Conservation (phyloP, 176 grass and related monocot genomes). For the Cenchrus purpureus region DNA sequence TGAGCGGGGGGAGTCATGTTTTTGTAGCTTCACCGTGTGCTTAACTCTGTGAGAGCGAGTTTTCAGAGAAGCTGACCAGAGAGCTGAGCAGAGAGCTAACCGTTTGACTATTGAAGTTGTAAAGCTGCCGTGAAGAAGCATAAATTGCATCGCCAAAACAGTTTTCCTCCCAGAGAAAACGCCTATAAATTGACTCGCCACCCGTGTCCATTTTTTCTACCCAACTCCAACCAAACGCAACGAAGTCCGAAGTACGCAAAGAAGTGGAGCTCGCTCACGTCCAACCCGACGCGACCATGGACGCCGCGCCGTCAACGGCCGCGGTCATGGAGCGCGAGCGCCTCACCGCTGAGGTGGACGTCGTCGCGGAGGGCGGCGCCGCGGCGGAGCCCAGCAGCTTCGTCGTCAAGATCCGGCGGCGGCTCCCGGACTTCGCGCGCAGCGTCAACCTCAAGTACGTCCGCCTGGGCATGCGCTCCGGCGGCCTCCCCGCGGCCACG, state of each 20-base stretch:
- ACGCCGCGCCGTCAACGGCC: constrained; percentile 23
- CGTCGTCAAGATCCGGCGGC: constrained; percentile 72
- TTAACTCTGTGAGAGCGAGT: too few species aligned
- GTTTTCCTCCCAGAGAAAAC: background rate
- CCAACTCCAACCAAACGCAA: constrained; percentile 28
- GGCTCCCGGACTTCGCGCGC: constrained; percentile 70
- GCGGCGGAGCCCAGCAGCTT: constrained; percentile 23
- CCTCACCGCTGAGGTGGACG: constrained; percentile 67
- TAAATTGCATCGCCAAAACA: too few species aligned
- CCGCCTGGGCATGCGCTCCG: constrained; percentile 55
- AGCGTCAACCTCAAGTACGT: constrained; percentile 83
- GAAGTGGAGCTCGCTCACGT: constrained; percentile 7
- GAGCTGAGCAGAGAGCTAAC: too few species aligned
- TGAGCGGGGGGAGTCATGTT: too few species aligned
- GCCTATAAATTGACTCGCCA: constrained; percentile 35
- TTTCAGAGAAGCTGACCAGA: too few species aligned
- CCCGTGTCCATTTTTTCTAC: background rate
- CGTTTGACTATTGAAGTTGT: too few species aligned
- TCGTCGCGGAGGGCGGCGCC: constrained; percentile 22
- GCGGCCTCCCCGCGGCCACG: constrained; percentile 8
- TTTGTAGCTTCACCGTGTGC: too few species aligned
- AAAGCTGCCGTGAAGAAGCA: too few species aligned
- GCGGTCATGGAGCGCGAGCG: constrained; percentile 65
- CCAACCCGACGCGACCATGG: constrained; percentile 20
- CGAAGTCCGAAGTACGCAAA: constrained; percentile 6